These are phyloP conservation scores for Sphenostylis stenocarpa DNA, from an alignment of 306 rosid genomes.

Conservation along the genomic window DNA sequence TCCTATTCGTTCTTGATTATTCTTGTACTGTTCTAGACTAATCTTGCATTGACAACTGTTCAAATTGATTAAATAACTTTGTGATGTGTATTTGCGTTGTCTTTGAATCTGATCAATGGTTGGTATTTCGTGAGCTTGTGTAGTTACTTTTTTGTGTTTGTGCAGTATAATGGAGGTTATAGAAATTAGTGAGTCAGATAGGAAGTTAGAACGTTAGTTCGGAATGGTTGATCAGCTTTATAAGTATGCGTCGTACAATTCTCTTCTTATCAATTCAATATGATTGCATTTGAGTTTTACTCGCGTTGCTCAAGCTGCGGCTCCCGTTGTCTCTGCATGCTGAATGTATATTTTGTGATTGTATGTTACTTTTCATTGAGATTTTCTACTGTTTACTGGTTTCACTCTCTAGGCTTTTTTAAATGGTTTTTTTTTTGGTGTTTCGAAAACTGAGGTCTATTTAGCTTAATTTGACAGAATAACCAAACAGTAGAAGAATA, in stretches of 20 bases:
- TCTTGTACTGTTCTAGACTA: neutral
- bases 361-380: neutral
- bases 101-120: neutral
- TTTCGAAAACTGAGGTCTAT: neutral
- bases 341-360: neutral
- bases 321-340: neutral
- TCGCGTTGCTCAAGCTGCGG: too few species aligned
- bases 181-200: too few species aligned
- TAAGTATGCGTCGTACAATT: too few species aligned
- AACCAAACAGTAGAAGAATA: neutral
- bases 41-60: slow-evolving; percentile 1
- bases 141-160: neutral
- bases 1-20: slow-evolving; percentile 18
- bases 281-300: too few species aligned
- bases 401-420: too few species aligned
- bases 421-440: neutral
- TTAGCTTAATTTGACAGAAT: neutral
- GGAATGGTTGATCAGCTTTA: too few species aligned
- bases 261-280: too few species aligned
- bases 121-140: neutral
- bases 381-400: neutral
- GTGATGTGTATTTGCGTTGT: neutral
- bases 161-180: too few species aligned
- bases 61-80: neutral
- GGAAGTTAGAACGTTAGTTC: too few species aligned